Base-by-base conservation (phyloP, 2,329 filamentous ascomycete species). In the Myriosclerotinia scirpicola region DNA sequence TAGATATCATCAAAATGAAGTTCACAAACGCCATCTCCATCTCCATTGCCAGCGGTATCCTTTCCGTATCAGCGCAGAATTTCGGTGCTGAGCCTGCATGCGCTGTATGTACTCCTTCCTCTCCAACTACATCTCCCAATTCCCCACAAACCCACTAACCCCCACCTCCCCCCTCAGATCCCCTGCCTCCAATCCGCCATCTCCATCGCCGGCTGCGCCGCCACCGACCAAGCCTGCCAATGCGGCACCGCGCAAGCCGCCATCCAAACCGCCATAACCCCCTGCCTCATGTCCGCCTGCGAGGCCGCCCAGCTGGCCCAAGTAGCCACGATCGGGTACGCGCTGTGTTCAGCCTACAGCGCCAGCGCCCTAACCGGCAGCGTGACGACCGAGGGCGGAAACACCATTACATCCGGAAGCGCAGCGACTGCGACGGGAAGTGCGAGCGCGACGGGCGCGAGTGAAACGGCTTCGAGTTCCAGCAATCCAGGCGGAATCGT, bases 171-270 rank as follows among this genome's bases (percentile, higher is more conserved):
- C 12, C 26, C 5, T 4, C 36, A 65, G 64, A 17, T 36, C 22
- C 36, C 71, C 54, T 82, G 81, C 68, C 75, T 82, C 20, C 44
- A 69, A 50, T 71, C 75, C 20, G 75, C 75, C 68, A 74, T 82
- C 68, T 68, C 73, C 64, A 67, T 76, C 67, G 74, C 75, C 55
- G 78, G 78, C 72, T 81, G 80, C 72, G 48, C 68, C 5, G 68
- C 77, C 70, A 69, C 68, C 60, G 79, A 81, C 68, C 73, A 76
- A 12, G 73, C 71, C 61, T 82, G 81, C 74, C 76, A 77, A 71
- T 82, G 80, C 73, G 70, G 70, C 46, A 60, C 66, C 48, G 67
- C 4, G 52, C 17, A 74, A 36, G n/a, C 75, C 20, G 68, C 67
- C 2, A 78, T 74, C 65, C 77, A 79, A 72, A 67, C 66, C 50